These are phyloP conservation scores for Termitomyces sp. DNA, from an alignment of 768 basidiomycete species.

Conservation along the genomic window DNA sequence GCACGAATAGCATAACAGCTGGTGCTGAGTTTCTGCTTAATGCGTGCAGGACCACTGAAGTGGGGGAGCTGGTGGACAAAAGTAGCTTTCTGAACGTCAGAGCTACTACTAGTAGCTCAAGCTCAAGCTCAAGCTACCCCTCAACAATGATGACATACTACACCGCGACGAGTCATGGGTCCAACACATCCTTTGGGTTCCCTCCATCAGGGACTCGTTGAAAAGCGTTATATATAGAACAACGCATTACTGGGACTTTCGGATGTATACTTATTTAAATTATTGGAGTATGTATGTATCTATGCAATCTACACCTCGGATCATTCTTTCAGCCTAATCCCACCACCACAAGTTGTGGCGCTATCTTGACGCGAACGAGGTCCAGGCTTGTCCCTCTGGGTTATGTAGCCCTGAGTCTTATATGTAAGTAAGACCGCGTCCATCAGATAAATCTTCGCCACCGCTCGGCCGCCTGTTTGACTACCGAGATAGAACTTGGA, in stretches of 20 bases:
- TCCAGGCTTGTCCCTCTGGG: background rate
- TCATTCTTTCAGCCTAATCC: background rate
- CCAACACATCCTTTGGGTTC: background rate
- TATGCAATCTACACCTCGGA: background rate
- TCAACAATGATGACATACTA: slow-evolving; percentile 19
- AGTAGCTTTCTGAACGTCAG: slow-evolving; percentile 2
- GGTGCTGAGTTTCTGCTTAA: slow-evolving; percentile 26
- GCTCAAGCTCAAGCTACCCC: slow-evolving; percentile 14
- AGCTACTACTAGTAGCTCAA: slow-evolving; percentile 4
- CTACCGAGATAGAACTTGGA: background rate
- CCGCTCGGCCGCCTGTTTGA: background rate
- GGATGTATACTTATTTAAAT: slow-evolving; percentile 9
- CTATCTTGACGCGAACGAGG: background rate
- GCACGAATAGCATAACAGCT: slow-evolving; percentile 30
- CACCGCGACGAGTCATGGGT: slow-evolving; percentile 19
- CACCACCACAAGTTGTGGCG: background rate
- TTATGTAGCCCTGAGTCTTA: background rate
- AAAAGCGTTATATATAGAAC: background rate
- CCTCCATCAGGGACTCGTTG: background rate
- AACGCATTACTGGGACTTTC: background rate
- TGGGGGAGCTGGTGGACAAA: slow-evolving; percentile 31
- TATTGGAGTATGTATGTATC: slow-evolving; percentile 5
- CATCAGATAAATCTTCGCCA: too few relatives aligned
- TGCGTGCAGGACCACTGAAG: slow-evolving; percentile 22
- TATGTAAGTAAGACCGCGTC: background rate